Percentiles rank a stretch among this genome's conserved stretches.
Conservation (phyloP, 768 basidiomycete species). For the Tricholoma hemisulphureum region DNA sequence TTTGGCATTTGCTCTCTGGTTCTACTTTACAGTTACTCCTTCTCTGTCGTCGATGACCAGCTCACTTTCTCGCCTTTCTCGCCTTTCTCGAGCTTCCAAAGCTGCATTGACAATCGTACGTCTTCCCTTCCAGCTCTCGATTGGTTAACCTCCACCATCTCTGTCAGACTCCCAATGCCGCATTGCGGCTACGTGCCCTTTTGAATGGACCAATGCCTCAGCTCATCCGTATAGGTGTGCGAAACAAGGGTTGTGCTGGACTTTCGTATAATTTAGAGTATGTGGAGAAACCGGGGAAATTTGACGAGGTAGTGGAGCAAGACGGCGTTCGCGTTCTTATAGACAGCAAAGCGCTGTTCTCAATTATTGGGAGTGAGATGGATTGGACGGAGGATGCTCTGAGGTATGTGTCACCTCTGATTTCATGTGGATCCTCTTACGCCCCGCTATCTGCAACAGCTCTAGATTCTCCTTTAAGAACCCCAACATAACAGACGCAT, state of each 20-base stretch:
- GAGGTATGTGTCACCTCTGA: conserved; percentile 46
- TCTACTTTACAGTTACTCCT: conserved; percentile 13
- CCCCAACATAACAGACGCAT: conserved; percentile 92
- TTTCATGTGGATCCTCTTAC: neutral
- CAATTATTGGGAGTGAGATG: conserved; percentile 99
- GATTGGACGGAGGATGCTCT: conserved; percentile 94
- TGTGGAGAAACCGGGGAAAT: conserved; percentile 83
- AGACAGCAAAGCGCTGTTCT: conserved; percentile 95
- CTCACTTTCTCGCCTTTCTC: conserved; percentile 29
- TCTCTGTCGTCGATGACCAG: conserved; percentile 18
- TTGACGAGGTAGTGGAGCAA: conserved; percentile 96
- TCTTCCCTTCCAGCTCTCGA: conserved; percentile 11
- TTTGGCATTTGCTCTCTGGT: neutral
- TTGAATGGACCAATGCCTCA: conserved; percentile 84
- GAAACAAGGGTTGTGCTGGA: conserved; percentile 96
- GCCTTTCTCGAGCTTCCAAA: conserved; percentile 60
- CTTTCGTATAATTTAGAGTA: conserved; percentile 90
- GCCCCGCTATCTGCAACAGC: conserved; percentile 33
- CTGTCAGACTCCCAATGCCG: conserved; percentile 74
- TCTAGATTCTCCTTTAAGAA: conserved; percentile 84
- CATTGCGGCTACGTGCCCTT: conserved; percentile 68
- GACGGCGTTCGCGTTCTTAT: conserved; percentile 92
- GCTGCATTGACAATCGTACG: conserved; percentile 75
- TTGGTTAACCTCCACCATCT: conserved; percentile 6
- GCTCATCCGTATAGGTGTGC: conserved; percentile 91